Conservation (phyloP, 306 rosid species). For the Begonia loranthoides region DNA sequence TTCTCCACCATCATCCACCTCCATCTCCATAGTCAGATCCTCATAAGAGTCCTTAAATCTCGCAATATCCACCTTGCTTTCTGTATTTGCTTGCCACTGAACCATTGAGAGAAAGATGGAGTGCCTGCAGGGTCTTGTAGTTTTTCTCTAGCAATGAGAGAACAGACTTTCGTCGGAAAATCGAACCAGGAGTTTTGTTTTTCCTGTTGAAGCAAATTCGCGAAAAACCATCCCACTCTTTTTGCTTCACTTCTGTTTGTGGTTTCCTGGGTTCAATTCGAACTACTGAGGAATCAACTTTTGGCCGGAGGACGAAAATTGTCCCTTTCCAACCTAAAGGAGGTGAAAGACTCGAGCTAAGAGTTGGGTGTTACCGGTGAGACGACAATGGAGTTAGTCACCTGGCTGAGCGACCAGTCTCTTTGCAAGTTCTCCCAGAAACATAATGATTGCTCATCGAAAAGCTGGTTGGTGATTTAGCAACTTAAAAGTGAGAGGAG, state of each 20-base stretch:
- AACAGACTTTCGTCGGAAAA: conserved; percentile 74
- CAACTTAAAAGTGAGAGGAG: conserved; percentile 90
- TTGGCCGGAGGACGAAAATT: conserved; percentile 81
- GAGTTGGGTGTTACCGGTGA: conserved; percentile 74
- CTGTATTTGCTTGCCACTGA: conserved; percentile 23
- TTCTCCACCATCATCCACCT: neutral
- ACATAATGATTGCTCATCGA: conserved; percentile 93
- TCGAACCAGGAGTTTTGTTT: conserved; percentile 87
- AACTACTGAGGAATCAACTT: conserved; percentile 87
- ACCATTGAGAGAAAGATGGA: conserved; percentile 31
- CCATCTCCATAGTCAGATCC: conserved; percentile 25
- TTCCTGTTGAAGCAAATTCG: conserved; percentile 77
- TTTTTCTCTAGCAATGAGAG: conserved; percentile 67
- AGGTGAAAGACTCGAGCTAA: conserved; percentile 74
- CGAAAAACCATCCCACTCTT: conserved; percentile 91
- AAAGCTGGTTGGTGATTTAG: conserved; percentile 64
- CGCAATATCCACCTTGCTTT: conserved; percentile 18
- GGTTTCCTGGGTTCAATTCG: conserved; percentile 83
- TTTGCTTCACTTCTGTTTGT: conserved; percentile 51
- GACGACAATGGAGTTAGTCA: conserved; percentile 82
- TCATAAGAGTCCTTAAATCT: conserved; percentile 22
- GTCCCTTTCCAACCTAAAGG: conserved; percentile 81
- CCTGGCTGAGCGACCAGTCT: conserved; percentile 95
- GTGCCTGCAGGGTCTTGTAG: conserved; percentile 52
- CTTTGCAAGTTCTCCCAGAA: conserved; percentile 89